Percentiles rank a stretch among this genome's conserved stretches.
phyloP scores from a whole-genome alignment of 805 yeast genomes.

The Cyberlindnera suaveolens region DNA sequence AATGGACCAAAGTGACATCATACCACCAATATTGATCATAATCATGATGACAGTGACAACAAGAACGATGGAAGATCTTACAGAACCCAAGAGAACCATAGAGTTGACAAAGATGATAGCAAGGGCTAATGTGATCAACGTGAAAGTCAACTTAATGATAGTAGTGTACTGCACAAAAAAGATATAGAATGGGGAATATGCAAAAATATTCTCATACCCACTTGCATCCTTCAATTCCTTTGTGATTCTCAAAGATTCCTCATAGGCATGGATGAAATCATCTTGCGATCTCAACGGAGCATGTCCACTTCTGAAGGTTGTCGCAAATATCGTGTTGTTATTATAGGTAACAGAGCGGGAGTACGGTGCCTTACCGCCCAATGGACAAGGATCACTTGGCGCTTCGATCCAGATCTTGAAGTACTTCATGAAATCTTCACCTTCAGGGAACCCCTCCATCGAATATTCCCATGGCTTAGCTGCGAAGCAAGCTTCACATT shows the following conservation, averaged over 20 bases:
- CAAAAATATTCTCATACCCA: conserved; percentile 56
- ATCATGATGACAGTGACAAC: conserved; percentile 56
- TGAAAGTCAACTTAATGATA: conserved; percentile 52
- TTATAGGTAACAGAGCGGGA: conserved; percentile 45
- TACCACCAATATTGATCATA: conserved; percentile 68
- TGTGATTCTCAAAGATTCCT: conserved; percentile 62
- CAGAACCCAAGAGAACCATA: conserved; percentile 58
- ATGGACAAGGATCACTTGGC: conserved; percentile 86
- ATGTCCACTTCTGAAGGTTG: conserved; percentile 78
- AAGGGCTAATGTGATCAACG: conserved; percentile 47
- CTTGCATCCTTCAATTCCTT: conserved; percentile 40
- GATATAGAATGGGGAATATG: conserved; percentile 89
- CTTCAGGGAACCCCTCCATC: conserved; percentile 82
- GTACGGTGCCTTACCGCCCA: conserved; percentile 95
- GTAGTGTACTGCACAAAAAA: conserved; percentile 84
- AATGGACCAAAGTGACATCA: conserved; percentile 69
- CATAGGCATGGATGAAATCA: conserved; percentile 79
- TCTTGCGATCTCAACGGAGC: conserved; percentile 71
- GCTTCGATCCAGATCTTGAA: conserved; percentile 78
- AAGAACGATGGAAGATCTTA: conserved; percentile 51
- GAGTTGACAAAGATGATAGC: conserved; percentile 46
- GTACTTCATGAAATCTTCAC: conserved; percentile 61
- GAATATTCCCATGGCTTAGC: conserved; percentile 58
- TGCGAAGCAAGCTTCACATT: conserved; percentile 68
- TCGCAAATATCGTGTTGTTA: conserved; percentile 39